Evolutionary conservation across 495 filamentous ascomycete genomes (phyloP), one percentile per base, ranked within the genome.

Genomic region (Echria macrotheca): DNA sequence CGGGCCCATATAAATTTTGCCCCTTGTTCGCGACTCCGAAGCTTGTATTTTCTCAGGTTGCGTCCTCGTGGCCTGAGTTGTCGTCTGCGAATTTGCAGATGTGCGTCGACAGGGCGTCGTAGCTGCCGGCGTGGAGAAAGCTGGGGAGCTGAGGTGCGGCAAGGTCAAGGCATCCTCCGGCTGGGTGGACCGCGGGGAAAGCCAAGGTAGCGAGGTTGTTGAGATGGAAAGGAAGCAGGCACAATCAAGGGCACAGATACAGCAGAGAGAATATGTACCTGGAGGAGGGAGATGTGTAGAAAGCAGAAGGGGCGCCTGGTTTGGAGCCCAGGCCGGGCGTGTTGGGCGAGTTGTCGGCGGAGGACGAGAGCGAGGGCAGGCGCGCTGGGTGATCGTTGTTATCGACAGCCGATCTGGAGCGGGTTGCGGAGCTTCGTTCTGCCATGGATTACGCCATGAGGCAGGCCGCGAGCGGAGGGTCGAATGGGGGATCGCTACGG

Each of bases 401-500:
- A 60, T 76, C 69, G 62, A 70, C 58, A 63, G 65, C 72, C 73
- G 73, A 72, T 75, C 71, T 69, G 65, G 71, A 73, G 66, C 70
- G 61, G 52, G 64, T 69, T 69, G 69, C 69, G 61, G 65, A 63
- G 66, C 69, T 74, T 73, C 71, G 72, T 68, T 76, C 73, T 76
- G 73, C 73, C 73, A 76, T 76, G 73, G 71, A 73, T 73, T 73
- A 76, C 73, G 73, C 73, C 73, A 76, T 76, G 63, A 59, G 66
- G 59, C 65, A 66, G 62, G 60, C 60, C 59, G 54, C 58, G 33
- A 32, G 54, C 29, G 47, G 48, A 29, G 45, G 46, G 46, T 49
- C 41, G 47, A 43, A 57, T 37, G 42, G 58, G 26, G 24, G 44
- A 29, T 25, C 31, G 24, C 11, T 12, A 14, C n/a, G 49, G 47